Percentiles rank a stretch among this genome's conserved stretches.
These are phyloP conservation scores for Casuarina glauca DNA, from an alignment of 306 rosid species.

Conservation along the genomic window DNA sequence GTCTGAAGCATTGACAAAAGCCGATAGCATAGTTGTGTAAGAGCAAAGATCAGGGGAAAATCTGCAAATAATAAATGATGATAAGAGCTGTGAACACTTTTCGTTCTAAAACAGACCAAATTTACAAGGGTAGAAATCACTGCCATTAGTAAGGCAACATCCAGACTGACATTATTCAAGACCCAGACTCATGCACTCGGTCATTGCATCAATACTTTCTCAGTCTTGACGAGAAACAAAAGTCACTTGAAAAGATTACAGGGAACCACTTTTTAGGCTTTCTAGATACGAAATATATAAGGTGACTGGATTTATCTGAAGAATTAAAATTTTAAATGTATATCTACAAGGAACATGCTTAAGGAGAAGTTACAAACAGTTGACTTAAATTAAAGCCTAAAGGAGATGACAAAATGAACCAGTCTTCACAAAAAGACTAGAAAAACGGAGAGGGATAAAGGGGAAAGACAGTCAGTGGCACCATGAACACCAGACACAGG, in stretches of 20 bases:
- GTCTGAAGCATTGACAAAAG: slow-evolving; percentile 85
- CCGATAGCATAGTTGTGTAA: slow-evolving; percentile 85
- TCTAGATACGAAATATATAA: background rate
- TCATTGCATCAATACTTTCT: background rate
- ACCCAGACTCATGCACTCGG: background rate
- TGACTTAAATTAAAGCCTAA: background rate
- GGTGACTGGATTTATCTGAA: background rate
- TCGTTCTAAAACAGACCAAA: slow-evolving; percentile 1
- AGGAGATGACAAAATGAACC: background rate
- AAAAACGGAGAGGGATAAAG: too few species aligned
- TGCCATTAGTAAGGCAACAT: background rate
- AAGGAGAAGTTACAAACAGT: background rate
- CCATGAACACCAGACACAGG: too few species aligned
- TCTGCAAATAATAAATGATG: slow-evolving; percentile 45
- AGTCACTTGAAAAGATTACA: background rate
- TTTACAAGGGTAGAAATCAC: background rate
- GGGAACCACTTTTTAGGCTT: background rate
- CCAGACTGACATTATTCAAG: background rate
- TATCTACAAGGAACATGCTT: background rate
- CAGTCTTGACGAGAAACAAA: background rate
- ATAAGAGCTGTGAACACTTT: slow-evolving; percentile 18
- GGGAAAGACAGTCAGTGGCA: too few species aligned
- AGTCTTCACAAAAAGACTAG: background rate
- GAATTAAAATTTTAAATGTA: background rate
- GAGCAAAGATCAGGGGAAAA: slow-evolving; percentile 81